Percentiles rank a stretch among this genome's conserved stretches.
phyloP scores from a whole-genome alignment of 1,284 basidiomycete genomes.

The Meira nashicola region DNA sequence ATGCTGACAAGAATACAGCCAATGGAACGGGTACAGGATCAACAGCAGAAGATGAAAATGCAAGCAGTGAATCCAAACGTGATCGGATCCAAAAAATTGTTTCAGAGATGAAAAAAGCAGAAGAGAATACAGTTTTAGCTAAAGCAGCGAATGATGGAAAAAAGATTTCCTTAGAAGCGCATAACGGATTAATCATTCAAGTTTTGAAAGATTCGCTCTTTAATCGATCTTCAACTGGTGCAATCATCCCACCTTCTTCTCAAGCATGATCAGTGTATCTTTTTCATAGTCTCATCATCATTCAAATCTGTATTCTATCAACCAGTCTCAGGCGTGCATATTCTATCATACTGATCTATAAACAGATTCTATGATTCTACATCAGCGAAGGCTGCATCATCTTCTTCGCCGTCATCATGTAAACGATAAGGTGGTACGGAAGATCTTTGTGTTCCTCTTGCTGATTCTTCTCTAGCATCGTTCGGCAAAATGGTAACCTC shows the following conservation, averaged over 20 bases:
- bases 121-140: conserved; percentile 59
- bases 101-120: conserved; percentile 15
- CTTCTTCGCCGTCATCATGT: too few species aligned
- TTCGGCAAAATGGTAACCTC: too few species aligned
- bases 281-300: too few species aligned
- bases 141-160: conserved; percentile 81
- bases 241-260: conserved; percentile 12
- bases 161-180: conserved; percentile 78
- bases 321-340: too few species aligned
- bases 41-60: neutral
- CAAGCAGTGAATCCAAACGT: neutral
- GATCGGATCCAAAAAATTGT: conserved; percentile 13
- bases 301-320: too few species aligned
- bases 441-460: too few species aligned
- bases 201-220: conserved; percentile 68
- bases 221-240: conserved; percentile 20
- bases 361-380: too few species aligned
- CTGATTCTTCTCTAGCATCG: too few species aligned
- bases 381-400: too few species aligned
- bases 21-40: neutral
- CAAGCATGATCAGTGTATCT: neutral
- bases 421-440: too few species aligned
- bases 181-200: conserved; percentile 83
- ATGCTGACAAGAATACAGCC: neutral
- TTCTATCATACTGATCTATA: too few species aligned